Base-by-base conservation (phyloP, 2,329 filamentous ascomycete species). In the Botrytis elliptica region DNA sequence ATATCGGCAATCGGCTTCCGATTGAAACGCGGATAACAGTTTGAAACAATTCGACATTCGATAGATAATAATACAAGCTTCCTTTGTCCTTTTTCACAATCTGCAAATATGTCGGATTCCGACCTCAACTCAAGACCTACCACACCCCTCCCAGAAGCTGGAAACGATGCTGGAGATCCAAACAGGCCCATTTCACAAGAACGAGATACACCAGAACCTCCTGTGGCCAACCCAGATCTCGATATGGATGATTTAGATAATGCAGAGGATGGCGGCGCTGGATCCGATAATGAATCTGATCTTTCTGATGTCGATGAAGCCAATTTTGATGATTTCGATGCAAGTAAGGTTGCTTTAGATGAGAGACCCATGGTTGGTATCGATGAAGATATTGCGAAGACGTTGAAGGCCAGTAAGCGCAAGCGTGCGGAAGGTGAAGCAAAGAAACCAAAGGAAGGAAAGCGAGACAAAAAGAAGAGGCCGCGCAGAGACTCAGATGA, bases 391-490 rank as follows among this genome's bases (percentile, higher is more conserved):
- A 85, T 88, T 72, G 88, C 89, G 10, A 86, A 87, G 73, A 90
- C 88, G 4, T 82, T 92, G 46, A 91, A 91, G 81, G 89, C 88
- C 0, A 85, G 85, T n/a, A 91, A 90, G 82, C 83, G 89, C 74
- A 91, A 91, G 84, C 88, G 93, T 73, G 80, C 85, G 14, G 91
- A 87, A 75, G 90, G 90, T 70, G 89, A 86, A 46, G 85, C 88
- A 44, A 93, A 92, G 83, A 96, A 94, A 84, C 92, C 93, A 71
- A 90, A 88, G 81, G 85, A 85, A 82, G 84, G 84, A 33, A 85
- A 85, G 77, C 90, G 92, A 81, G 92, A 90, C 79, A 90, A 91
- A 78, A 91, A 91, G 77, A 93, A 93, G 83, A 90, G 91, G 81
- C 84, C 88, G 65, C 83, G 86, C 67, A 83, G 83, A 57, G 85